These are phyloP conservation scores for Hypoxylon sp. DNA, from an alignment of 2,329 filamentous ascomycete species.

Conservation along the genomic window DNA sequence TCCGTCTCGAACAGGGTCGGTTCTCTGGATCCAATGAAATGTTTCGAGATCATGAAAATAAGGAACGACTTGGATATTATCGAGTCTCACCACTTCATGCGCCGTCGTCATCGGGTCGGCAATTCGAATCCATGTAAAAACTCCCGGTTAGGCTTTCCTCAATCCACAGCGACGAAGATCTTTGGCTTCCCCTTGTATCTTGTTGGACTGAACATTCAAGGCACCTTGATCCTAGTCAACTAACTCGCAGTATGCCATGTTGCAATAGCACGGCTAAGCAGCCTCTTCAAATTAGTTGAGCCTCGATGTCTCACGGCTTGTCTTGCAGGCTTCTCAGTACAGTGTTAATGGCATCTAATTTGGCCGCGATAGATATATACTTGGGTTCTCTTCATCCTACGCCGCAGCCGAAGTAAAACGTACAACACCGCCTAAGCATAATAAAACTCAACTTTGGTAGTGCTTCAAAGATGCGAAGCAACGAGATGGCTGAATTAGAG, in stretches of 20 bases:
- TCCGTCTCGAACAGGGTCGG: conserved; percentile 29
- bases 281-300: conserved; percentile 1
- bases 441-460: neutral
- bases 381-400: neutral
- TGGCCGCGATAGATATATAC: neutral
- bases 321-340: neutral
- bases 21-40: conserved; percentile 12
- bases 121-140: conserved; percentile 2
- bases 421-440: neutral
- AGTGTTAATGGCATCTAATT: neutral
- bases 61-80: conserved; percentile 7
- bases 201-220: neutral
- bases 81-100: conserved; percentile 23
- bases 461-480: neutral
- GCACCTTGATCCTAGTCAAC: neutral
- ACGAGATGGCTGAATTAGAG: neutral
- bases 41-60: conserved; percentile 10
- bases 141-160: conserved; percentile 7
- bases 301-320: conserved; percentile 1
- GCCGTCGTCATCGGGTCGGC: conserved; percentile 7
- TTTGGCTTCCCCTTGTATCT: neutral
- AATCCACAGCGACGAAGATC: conserved; percentile 2
- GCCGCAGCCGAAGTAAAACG: neutral
- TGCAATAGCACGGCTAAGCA: neutral
- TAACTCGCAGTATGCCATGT: conserved; percentile 4